A percentile compares a stretch with the other conserved stretches of the same genome.
Conservation (phyloP, 768 basidiomycete genomes). For the Pisolithus albus region DNA sequence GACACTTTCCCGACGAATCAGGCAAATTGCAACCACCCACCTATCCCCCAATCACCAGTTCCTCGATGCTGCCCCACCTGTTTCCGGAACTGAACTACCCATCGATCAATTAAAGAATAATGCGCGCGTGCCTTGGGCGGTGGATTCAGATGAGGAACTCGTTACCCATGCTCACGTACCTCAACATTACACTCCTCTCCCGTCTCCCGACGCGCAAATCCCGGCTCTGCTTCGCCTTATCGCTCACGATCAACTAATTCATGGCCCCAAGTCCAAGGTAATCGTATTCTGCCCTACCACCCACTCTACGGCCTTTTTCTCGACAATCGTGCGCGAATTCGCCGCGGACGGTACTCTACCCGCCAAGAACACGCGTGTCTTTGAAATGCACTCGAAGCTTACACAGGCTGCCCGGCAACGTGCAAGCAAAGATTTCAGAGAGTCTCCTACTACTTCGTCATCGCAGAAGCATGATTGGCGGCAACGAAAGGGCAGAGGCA, state of each 20-base stretch:
- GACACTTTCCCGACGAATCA: constrained; percentile 68
- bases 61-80: constrained; percentile 64
- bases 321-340: constrained; percentile 53
- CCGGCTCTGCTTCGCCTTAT: constrained; percentile 75
- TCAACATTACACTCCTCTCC: constrained; percentile 76
- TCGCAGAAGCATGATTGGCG: background rate
- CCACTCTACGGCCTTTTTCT: constrained; percentile 74
- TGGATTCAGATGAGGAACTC: constrained; percentile 5
- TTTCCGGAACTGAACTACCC: constrained; percentile 30
- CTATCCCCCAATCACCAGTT: constrained; percentile 58
- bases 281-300: constrained; percentile 84
- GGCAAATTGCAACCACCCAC: constrained; percentile 56
- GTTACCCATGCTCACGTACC: constrained; percentile 70
- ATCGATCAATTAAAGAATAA: background rate
- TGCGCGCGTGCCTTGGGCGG: background rate
- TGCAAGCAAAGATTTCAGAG: constrained; percentile 56
- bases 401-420: constrained; percentile 49
- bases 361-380: constrained; percentile 48
- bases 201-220: constrained; percentile 57
- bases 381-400: constrained; percentile 80
- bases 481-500: constrained; percentile 25
- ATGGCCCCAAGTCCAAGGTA: constrained; percentile 61
- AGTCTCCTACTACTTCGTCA: constrained; percentile 7
- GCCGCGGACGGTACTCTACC: constrained; percentile 38
- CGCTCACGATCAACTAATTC: constrained; percentile 78